phyloP scores from a whole-genome alignment of 148 eudicot genomes.

The Vaccinium vitisidaea region DNA sequence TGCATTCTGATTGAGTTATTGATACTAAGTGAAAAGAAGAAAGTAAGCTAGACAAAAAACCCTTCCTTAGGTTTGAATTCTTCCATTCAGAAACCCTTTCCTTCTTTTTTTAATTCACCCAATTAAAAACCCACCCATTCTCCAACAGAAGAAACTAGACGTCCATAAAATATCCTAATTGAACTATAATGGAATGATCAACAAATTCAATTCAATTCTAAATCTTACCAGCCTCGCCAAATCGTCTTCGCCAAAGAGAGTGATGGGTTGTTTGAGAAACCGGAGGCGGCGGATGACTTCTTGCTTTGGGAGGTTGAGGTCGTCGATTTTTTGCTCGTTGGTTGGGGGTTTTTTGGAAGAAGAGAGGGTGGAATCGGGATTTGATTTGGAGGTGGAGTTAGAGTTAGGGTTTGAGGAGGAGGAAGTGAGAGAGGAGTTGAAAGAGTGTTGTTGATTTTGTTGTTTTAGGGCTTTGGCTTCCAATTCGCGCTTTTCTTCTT shows the following conservation, averaged over 20 bases:
- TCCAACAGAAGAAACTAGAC: neutral
- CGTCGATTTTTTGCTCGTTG: constrained; percentile 78
- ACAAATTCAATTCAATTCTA: neutral
- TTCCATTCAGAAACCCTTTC: neutral
- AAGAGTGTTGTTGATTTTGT: constrained; percentile 16
- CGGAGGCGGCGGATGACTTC: constrained; percentile 86
- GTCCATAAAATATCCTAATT: neutral
- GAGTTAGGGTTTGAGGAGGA: constrained; percentile 32
- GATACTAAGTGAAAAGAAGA: neutral
- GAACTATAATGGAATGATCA: neutral
- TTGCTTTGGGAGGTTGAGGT: constrained; percentile 56
- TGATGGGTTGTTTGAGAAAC: constrained; percentile 74
- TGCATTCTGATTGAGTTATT: neutral
- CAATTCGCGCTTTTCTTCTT: constrained; percentile 69
- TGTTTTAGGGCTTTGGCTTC: constrained; percentile 59
- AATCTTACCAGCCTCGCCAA: constrained; percentile 43
- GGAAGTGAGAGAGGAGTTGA: constrained; percentile 21
- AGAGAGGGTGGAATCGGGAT: constrained; percentile 25
- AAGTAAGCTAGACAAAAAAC: neutral
- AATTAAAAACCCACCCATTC: neutral
- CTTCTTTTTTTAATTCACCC: neutral
- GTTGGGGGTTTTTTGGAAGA: constrained; percentile 47
- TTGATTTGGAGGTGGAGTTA: constrained; percentile 31
- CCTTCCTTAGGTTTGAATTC: neutral
- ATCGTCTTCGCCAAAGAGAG: constrained; percentile 88